Percentiles rank a stretch among this genome's conserved stretches.
phyloP scores from a whole-genome alignment of 148 eudicot species.

The Nepenthes mirabilis region DNA sequence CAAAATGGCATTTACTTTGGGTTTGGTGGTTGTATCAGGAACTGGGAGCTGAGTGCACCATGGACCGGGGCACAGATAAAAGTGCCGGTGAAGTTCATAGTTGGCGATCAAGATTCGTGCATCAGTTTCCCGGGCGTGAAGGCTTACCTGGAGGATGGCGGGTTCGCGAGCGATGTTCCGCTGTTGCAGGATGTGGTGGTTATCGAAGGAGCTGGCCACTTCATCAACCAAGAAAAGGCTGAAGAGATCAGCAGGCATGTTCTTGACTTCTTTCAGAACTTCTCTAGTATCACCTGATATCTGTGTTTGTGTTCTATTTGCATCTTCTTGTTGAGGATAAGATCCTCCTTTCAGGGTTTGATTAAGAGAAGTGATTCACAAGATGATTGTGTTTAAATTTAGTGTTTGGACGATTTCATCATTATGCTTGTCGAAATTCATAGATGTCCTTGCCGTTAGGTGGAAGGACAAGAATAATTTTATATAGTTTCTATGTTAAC shows the following conservation, averaged over 20 bases:
- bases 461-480: too few relatives aligned
- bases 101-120: conserved; percentile 42
- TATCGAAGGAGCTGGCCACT: conserved; percentile 52
- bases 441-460: too few relatives aligned
- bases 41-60: conserved; percentile 62
- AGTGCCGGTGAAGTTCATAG: conserved; percentile 46
- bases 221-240: conserved; percentile 49
- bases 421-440: too few relatives aligned
- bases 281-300: conserved; percentile 5
- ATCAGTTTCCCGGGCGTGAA: conserved; percentile 25
- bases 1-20: neutral
- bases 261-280: conserved; percentile 31
- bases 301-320: neutral
- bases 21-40: conserved; percentile 15
- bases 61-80: conserved; percentile 42
- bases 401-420: too few relatives aligned
- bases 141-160: conserved; percentile 46
- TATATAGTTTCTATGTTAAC: too few relatives aligned
- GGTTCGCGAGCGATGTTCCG: conserved; percentile 53
- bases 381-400: too few relatives aligned
- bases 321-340: neutral
- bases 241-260: conserved; percentile 41
- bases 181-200: conserved; percentile 40
- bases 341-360: neutral
- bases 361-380: too few relatives aligned